A percentile compares a stretch with the other conserved stretches of the same genome.
Evolutionary conservation across 73 alveolate genomes (phyloP).

Genomic region (Diophrys sp.): DNA sequence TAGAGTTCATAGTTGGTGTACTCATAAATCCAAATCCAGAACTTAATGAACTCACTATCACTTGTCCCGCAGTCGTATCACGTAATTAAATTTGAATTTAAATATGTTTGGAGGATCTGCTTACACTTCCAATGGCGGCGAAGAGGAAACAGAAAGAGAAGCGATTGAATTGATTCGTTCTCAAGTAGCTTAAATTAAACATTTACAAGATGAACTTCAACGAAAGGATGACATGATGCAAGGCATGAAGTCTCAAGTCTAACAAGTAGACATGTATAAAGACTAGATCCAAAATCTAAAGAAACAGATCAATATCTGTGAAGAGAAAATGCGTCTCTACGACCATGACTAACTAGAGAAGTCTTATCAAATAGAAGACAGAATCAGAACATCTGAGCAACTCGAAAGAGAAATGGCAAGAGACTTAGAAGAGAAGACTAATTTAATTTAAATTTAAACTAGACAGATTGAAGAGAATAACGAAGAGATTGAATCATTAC

Average conservation of each 20-base stretch:
- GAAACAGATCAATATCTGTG: slow-evolving; percentile 10
- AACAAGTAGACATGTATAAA: slow-evolving; percentile 6
- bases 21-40: too few species aligned
- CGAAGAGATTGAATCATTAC: not conserved
- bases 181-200: not conserved
- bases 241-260: not conserved
- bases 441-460: not conserved
- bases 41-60: too few species aligned
- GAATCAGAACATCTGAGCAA: not conserved
- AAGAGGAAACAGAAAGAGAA: slow-evolving; percentile 10
- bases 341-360: not conserved
- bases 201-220: not conserved
- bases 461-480: not conserved
- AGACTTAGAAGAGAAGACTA: slow-evolving; percentile 1
- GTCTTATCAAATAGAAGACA: not conserved
- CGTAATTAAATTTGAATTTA: too few species aligned
- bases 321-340: not conserved
- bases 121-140: too few species aligned
- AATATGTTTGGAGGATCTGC: too few species aligned
- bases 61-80: too few species aligned
- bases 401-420: not conserved
- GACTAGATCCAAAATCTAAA: slow-evolving; percentile 6
- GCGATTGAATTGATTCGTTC: not conserved
- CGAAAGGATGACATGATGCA: not conserved
- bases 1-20: too few species aligned